A percentile compares a stretch with the other conserved stretches of the same genome.
phyloP scores from a whole-genome alignment of 176 grass and related monocot species.

The Cenchrus americanus region DNA sequence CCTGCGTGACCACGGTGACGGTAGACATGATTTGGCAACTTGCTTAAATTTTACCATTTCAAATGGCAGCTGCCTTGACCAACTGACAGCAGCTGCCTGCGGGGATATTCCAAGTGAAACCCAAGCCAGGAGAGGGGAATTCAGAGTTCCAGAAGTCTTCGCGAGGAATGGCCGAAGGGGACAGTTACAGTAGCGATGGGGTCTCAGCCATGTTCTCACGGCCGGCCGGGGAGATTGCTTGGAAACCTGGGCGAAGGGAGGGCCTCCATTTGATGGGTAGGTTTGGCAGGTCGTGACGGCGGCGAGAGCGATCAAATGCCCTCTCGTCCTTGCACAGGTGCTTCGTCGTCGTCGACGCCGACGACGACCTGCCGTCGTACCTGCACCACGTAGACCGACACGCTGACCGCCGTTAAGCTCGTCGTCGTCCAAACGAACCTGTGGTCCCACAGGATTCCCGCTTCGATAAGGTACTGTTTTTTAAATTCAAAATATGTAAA shows the following conservation, averaged over 20 bases:
- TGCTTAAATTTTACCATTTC: background rate
- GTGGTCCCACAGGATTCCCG: background rate
- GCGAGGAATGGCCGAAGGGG: background rate
- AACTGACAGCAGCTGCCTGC: background rate
- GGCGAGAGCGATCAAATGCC: background rate
- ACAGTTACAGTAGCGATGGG: background rate
- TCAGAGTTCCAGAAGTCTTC: background rate
- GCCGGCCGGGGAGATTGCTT: background rate
- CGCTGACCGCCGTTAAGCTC: background rate
- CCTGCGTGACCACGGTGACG: background rate
- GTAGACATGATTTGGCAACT: background rate
- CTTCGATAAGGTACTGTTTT: background rate
- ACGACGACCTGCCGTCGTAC: background rate
- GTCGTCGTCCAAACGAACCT: background rate
- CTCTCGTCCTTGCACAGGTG: background rate
- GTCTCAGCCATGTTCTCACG: background rate
- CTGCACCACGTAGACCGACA: background rate
- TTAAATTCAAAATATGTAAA: background rate
- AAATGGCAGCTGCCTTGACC: background rate
- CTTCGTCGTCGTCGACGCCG: background rate
- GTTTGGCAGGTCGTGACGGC: background rate
- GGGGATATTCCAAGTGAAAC: background rate
- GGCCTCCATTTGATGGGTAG: background rate
- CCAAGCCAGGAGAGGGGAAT: background rate
- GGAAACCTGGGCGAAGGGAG: background rate